phyloP scores from a whole-genome alignment of 2,329 filamentous ascomycete species.

The Apiospora kogelbergensis region DNA sequence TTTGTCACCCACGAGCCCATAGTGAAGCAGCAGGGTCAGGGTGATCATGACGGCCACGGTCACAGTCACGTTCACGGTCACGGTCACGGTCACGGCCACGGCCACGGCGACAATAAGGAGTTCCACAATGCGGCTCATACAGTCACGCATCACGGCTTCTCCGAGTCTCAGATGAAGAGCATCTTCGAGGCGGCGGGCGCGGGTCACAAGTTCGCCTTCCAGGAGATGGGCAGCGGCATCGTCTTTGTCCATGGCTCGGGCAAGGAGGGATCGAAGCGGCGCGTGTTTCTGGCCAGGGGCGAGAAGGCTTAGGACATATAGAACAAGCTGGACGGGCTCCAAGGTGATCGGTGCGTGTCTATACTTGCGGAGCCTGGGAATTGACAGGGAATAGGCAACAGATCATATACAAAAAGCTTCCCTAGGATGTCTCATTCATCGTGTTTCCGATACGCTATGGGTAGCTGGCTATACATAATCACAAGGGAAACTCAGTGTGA shows the following conservation, averaged over 20 bases:
- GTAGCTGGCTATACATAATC: neutral
- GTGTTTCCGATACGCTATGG: neutral
- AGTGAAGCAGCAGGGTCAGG: neutral
- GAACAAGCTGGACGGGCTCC: neutral
- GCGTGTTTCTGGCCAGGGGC: conserved; percentile 52
- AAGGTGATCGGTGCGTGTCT: neutral
- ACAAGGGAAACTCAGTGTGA: neutral
- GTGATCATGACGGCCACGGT: conserved; percentile 15
- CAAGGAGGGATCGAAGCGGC: conserved; percentile 38
- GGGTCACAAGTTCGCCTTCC: conserved; percentile 55
- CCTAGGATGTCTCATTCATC: neutral
- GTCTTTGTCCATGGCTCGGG: conserved; percentile 39
- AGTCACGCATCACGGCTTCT: conserved; percentile 68
- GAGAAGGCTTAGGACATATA: conserved; percentile 31
- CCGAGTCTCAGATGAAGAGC: conserved; percentile 53
- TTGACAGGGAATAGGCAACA: neutral
- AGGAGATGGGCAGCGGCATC: conserved; percentile 51
- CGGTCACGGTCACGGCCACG: conserved; percentile 19
- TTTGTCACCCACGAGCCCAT: conserved; percentile 54
- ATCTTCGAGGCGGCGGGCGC: conserved; percentile 66
- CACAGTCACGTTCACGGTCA: conserved; percentile 20
- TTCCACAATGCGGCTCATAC: conserved; percentile 40
- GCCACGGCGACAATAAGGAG: conserved; percentile 15
- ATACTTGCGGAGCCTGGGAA: neutral
- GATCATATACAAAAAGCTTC: neutral